These are phyloP conservation scores for Sorghum bicolor DNA, from an alignment of 176 grass and related monocot species.

Conservation along the genomic window DNA sequence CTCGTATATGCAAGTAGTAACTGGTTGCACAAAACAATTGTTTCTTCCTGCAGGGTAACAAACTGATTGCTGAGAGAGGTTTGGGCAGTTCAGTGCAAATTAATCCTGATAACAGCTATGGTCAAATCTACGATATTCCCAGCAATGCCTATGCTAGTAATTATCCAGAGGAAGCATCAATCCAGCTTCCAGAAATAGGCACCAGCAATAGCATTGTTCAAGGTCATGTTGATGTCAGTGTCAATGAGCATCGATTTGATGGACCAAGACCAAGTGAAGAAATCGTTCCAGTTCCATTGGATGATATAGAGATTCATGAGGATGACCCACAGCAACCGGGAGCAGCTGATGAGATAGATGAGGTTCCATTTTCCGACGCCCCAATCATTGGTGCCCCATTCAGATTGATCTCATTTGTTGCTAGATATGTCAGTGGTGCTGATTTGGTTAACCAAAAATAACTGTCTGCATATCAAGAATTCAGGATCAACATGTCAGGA, in stretches of 20 bases:
- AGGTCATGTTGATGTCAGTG: slow-evolving; percentile 34
- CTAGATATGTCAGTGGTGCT: slow-evolving; percentile 82
- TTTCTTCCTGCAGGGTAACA: slow-evolving; percentile 46
- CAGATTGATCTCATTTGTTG: slow-evolving; percentile 87
- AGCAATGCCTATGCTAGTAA: slow-evolving; percentile 36
- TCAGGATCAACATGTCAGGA: slow-evolving; percentile 10
- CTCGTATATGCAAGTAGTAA: neutral
- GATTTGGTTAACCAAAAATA: slow-evolving; percentile 74
- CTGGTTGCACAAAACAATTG: slow-evolving; percentile 12
- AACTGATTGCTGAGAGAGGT: slow-evolving; percentile 29
- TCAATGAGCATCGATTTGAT: slow-evolving; percentile 38
- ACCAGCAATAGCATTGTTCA: slow-evolving; percentile 2
- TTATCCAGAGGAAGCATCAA: slow-evolving; percentile 26
- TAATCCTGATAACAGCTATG: slow-evolving; percentile 30
- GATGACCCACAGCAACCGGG: slow-evolving; percentile 13
- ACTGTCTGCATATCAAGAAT: slow-evolving; percentile 4
- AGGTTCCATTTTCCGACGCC: slow-evolving; percentile 73
- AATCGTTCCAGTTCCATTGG: slow-evolving; percentile 51
- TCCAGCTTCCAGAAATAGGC: slow-evolving; percentile 9
- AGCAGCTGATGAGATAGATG: slow-evolving; percentile 26
- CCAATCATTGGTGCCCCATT: slow-evolving; percentile 86
- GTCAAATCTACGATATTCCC: slow-evolving; percentile 20
- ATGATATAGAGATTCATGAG: slow-evolving; percentile 76
- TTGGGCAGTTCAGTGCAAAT: slow-evolving; percentile 14
- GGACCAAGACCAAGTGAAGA: slow-evolving; percentile 51